A percentile compares a stretch with the other conserved stretches of the same genome.
Evolutionary conservation across 371 early-diverging fungal species (phyloP).

Genomic region (Mucor plumbeus): DNA sequence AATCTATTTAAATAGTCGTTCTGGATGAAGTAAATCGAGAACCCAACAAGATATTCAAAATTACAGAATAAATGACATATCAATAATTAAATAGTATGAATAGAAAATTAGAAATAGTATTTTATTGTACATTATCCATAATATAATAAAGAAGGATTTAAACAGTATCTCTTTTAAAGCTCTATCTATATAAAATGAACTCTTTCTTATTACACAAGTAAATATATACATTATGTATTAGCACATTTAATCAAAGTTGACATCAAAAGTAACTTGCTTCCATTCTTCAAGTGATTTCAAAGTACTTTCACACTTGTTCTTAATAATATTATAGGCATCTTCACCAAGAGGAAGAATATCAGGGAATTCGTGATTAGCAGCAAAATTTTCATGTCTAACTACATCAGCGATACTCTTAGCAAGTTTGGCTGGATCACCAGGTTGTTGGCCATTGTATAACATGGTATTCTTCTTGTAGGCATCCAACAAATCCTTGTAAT

Average conservation of each 20-base stretch:
- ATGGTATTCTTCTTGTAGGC: not conserved
- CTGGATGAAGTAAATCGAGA: no score
- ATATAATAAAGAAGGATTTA: no score
- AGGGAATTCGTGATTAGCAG: not conserved
- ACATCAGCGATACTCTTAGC: not conserved
- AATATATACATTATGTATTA: not conserved
- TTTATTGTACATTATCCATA: no score
- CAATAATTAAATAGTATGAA: no score
- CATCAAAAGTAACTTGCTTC: not conserved
- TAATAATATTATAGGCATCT: not conserved
- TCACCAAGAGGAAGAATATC: not conserved
- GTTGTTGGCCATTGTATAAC: not conserved
- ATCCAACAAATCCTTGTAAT: not conserved
- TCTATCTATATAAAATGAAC: no score
- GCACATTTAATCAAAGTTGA: not conserved
- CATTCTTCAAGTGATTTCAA: not conserved
- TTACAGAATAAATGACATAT: no score
- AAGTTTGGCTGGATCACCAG: not conserved
- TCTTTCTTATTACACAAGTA: no score
- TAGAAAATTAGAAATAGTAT: no score
- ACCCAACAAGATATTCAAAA: no score
- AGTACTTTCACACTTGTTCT: not conserved
- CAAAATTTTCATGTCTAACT: not conserved
- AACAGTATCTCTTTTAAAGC: no score
- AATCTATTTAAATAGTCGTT: no score